Base-by-base conservation (phyloP, 2,329 filamentous ascomycete genomes). In the Ilyonectria mors-panacis region DNA sequence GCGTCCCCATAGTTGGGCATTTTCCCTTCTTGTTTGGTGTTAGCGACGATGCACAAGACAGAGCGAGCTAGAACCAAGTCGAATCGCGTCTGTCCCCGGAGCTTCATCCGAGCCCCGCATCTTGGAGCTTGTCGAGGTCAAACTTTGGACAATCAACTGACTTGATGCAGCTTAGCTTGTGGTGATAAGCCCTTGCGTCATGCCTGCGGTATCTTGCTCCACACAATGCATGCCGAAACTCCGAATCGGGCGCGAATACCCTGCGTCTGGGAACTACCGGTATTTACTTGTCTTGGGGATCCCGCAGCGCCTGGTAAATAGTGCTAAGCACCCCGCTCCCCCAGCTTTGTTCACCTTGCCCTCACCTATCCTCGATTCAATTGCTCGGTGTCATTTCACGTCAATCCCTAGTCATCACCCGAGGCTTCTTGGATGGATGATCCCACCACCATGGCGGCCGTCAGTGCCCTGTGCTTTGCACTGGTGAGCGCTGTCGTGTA, bases 131-230 rank as follows among this genome's bases (percentile, higher is more conserved):
- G 57, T 60, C 51, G 35, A 51, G 4, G 42, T 10, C 10, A 3
- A 45, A 10, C 15, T 51, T 61, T 65, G 57, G 63, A 19, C 57
- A 44, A 65, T 65, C 63, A 44, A 45, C 44, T 61, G 42, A 51
- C 63, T 57, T 13, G 13, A 57, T 65, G 17, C 21, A 51, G 57
- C n/a, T 61, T 65, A 65, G 63, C 26, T 51, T n/a, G 2, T 1
- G 23, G 10, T 10, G 26, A 59, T 39, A 51, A 30, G 23, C 13
- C 37, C 13, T 39, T 39, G 45, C 42, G 57, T 58, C 15, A 37
- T 35, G 2, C 23, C 33, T 6, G n/a, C 42, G 28, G 13, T 42
- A 35, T 51, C n/a, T 33, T 55, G 19, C 33, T 58, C 23, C 55
- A 47, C 39, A 35, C 19, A 42, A n/a, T 39, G 21, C 30, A 47